Evolutionary conservation across 495 filamentous ascomycete species (phyloP).

Genomic region (Emericellopsis terricola): DNA sequence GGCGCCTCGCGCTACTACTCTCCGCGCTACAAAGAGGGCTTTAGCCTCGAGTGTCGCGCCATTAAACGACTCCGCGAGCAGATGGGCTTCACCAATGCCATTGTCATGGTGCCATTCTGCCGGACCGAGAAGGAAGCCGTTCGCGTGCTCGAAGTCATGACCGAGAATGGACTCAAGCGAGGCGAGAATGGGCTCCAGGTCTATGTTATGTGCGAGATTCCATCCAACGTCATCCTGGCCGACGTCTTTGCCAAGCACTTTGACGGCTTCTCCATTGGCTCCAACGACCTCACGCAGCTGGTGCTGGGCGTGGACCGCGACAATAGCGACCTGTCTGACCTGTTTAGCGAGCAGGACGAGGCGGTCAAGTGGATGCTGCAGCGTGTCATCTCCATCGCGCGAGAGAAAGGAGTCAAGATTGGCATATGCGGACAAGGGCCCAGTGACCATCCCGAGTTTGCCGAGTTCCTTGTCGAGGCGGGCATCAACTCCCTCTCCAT

Average conservation of each 20-base stretch:
- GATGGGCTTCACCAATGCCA: slow-evolving; percentile 18
- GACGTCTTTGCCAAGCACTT: slow-evolving; percentile 13
- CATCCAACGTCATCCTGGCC: slow-evolving; percentile 19
- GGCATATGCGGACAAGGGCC: slow-evolving; percentile 20
- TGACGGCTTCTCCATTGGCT: slow-evolving; percentile 22
- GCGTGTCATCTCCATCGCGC: slow-evolving; percentile 10
- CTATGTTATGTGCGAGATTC: slow-evolving; percentile 23
- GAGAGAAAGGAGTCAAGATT: slow-evolving; percentile 12
- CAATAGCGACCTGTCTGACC: slow-evolving; percentile 12
- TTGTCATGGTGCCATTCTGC: slow-evolving; percentile 22
- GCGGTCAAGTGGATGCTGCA: slow-evolving; percentile 21
- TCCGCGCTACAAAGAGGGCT: slow-evolving; percentile 16
- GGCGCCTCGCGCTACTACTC: slow-evolving; percentile 21
- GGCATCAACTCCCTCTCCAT: slow-evolving; percentile 10
- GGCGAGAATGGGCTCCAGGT: slow-evolving; percentile 16
- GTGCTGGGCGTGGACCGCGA: slow-evolving; percentile 19
- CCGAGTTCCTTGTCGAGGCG: slow-evolving; percentile 11
- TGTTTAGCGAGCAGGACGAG: slow-evolving; percentile 18
- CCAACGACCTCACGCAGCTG: slow-evolving; percentile 21
- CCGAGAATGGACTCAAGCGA: slow-evolving; percentile 12
- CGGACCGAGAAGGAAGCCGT: slow-evolving; percentile 15
- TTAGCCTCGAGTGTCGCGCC: slow-evolving; percentile 19
- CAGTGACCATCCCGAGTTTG: slow-evolving; percentile 18
- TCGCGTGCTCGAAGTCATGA: slow-evolving; percentile 15
- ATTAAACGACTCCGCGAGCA: slow-evolving; percentile 17